Conservation (phyloP, 306 rosid species). For the Sindora glabra region DNA sequence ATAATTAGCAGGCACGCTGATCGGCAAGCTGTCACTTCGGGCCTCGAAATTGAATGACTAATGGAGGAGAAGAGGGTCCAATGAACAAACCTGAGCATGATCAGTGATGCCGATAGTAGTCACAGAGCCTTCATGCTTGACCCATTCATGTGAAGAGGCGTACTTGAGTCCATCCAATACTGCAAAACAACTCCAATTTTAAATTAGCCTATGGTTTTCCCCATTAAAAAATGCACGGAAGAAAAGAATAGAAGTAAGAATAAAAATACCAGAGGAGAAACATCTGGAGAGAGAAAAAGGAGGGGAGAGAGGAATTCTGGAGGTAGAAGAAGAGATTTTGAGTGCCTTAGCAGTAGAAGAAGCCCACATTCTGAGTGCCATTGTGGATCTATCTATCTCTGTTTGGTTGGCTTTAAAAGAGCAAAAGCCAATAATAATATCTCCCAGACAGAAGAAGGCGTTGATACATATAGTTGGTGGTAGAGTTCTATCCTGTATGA, state of each 20-base stretch:
- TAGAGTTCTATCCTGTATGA: conserved; percentile 61
- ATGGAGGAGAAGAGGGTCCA: background rate
- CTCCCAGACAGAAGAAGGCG: background rate
- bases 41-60: background rate
- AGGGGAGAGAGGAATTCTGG: conserved; percentile 53
- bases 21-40: too few relatives aligned
- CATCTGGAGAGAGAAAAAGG: conserved; percentile 63
- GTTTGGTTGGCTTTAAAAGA: background rate
- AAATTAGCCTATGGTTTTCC: background rate
- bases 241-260: background rate
- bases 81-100: conserved; percentile 73
- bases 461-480: conserved; percentile 14
- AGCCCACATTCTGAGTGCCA: conserved; percentile 97
- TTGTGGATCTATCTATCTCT: conserved; percentile 3
- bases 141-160: conserved; percentile 95
- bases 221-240: background rate
- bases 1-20: too few relatives aligned
- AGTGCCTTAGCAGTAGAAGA: conserved; percentile 90
- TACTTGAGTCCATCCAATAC: conserved; percentile 96
- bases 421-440: background rate
- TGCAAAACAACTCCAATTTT: conserved; percentile 6
- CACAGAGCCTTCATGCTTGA: conserved; percentile 84
- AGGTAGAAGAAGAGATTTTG: conserved; percentile 56
- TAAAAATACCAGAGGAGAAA: conserved; percentile 76
- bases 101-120: conserved; percentile 85